Percentiles rank a stretch among this genome's conserved stretches.
phyloP scores from a whole-genome alignment of 306 rosid species.

The Senna tora region DNA sequence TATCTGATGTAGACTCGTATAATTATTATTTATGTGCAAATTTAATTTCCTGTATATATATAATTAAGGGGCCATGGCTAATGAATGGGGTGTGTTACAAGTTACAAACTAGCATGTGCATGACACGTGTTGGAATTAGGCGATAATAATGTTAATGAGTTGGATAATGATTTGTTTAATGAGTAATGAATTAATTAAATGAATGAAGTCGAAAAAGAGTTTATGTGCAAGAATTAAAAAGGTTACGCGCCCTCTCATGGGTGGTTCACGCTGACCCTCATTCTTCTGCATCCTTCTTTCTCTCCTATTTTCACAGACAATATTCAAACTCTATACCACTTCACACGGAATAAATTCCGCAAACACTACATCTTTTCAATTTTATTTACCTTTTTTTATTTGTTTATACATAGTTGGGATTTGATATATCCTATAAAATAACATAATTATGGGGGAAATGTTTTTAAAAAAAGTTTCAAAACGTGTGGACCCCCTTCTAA shows the following conservation, averaged over 20 bases:
- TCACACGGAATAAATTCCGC: conserved; percentile 48
- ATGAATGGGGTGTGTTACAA: too few species aligned
- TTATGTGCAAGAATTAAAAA: conserved; percentile 26
- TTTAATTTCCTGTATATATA: too few species aligned
- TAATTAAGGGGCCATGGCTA: too few species aligned
- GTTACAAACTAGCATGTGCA: neutral
- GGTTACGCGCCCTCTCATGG: neutral
- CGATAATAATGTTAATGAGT: neutral
- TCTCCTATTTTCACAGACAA: neutral
- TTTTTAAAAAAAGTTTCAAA: neutral
- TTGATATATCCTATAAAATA: neutral
- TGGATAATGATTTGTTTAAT: neutral
- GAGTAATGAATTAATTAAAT: neutral
- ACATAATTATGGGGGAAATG: neutral
- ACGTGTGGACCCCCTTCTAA: conserved; percentile 39
- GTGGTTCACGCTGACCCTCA: neutral
- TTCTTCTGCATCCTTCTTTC: neutral
- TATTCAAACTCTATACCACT: conserved; percentile 30
- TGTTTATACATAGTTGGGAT: neutral
- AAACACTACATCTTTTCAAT: neutral
- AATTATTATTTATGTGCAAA: too few species aligned
- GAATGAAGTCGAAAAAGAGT: neutral
- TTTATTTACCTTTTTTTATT: neutral
- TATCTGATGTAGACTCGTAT: too few species aligned
- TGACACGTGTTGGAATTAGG: neutral